phyloP scores from a whole-genome alignment of 371 early-diverging fungal genomes.

The Encephalitozoon romaleae region DNA sequence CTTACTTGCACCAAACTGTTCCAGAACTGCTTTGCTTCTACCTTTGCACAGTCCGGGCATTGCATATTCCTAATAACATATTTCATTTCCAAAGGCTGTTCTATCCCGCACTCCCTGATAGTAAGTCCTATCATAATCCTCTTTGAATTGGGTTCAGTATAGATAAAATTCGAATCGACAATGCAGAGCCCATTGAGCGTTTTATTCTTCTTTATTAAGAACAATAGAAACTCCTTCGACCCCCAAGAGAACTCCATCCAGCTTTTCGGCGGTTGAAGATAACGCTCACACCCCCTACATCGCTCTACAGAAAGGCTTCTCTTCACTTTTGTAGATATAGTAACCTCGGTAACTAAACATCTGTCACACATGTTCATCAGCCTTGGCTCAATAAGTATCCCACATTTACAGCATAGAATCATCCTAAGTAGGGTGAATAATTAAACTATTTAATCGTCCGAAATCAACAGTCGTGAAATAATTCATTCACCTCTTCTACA shows the following conservation, averaged over 20 bases:
- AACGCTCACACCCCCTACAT: constrained; percentile 89
- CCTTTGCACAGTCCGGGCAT: constrained; percentile 88
- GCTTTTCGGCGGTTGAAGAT: constrained; percentile 79
- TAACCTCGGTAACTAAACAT: constrained; percentile 82
- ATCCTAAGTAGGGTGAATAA: constrained; percentile 17
- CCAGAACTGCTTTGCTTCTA: constrained; percentile 97
- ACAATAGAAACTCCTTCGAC: constrained; percentile 77
- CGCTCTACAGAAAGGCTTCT: constrained; percentile 80
- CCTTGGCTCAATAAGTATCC: constrained; percentile 84
- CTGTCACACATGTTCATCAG: constrained; percentile 91
- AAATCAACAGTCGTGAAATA: constrained; percentile 19
- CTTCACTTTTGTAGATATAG: constrained; percentile 63
- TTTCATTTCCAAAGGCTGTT: constrained; percentile 83
- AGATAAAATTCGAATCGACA: constrained; percentile 89
- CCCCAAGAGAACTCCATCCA: constrained; percentile 83
- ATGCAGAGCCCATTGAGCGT: constrained; percentile 71
- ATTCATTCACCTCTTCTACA: constrained; percentile 15
- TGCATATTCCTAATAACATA: constrained; percentile 79
- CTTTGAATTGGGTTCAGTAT: constrained; percentile 93
- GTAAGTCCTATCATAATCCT: constrained; percentile 80
- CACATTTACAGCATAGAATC: constrained; percentile 85
- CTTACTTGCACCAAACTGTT: constrained; percentile 92
- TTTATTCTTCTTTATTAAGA: constrained; percentile 73
- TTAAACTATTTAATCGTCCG: constrained; percentile 12
- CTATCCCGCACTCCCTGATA: constrained; percentile 22